phyloP scores from a whole-genome alignment of 75 land plant genomes.

The Ceratopteris richardii region DNA sequence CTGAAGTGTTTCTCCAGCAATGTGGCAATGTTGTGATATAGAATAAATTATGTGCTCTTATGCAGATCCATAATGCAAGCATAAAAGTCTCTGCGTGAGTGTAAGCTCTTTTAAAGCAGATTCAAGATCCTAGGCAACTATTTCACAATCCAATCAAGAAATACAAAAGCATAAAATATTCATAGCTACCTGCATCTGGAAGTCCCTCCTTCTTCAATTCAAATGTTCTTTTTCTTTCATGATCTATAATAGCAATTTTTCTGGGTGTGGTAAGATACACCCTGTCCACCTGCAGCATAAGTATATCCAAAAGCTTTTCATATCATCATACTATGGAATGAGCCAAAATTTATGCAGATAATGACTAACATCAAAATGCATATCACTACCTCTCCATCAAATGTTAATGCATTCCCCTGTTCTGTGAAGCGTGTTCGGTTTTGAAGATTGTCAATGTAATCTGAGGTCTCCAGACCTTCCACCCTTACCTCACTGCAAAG shows the following conservation, averaged over 20 bases:
- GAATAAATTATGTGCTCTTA: no score
- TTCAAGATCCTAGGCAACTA: no score
- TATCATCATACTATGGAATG: no score
- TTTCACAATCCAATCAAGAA: no score
- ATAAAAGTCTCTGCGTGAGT: no score
- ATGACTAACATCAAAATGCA: no score
- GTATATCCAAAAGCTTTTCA: no score
- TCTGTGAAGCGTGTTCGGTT: constrained; percentile 26
- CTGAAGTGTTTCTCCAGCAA: no score
- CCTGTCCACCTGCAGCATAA: constrained; percentile 60
- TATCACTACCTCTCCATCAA: constrained; percentile 38
- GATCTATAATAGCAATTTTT: constrained; percentile 75
- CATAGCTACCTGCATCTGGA: constrained; percentile 64
- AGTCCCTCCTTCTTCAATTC: constrained; percentile 72
- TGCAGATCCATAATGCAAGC: no score
- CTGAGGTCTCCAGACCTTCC: constrained; percentile 34
- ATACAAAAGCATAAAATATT: neutral
- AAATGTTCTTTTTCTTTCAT: constrained; percentile 71
- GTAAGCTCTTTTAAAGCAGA: no score
- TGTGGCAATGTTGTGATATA: no score
- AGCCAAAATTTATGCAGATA: no score
- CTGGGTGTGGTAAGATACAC: constrained; percentile 71
- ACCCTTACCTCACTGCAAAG: constrained; percentile 33
- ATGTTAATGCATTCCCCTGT: constrained; percentile 36
- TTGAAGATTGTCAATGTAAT: constrained; percentile 29